Evolutionary conservation across 192 early-diverging fungal species (phyloP).

Genomic region (Dissophora globulifera): DNA sequence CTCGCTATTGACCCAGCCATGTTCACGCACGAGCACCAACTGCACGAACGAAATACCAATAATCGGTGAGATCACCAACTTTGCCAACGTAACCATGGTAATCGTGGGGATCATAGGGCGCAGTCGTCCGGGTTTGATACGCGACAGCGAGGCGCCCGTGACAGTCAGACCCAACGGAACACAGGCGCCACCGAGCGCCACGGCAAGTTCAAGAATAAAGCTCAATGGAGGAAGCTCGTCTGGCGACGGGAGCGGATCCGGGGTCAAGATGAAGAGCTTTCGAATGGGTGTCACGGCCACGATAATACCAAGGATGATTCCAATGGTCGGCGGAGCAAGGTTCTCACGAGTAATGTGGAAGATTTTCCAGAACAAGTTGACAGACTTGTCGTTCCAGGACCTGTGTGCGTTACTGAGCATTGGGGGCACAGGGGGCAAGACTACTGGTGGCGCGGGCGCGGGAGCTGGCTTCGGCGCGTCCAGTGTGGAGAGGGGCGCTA

Average conservation of each 20-base stretch:
- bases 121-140: slow-evolving; percentile 45
- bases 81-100: slow-evolving; percentile 35
- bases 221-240: slow-evolving; percentile 37
- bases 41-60: slow-evolving; percentile 20
- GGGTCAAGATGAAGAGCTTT: slow-evolving; percentile 12
- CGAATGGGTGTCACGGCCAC: slow-evolving; percentile 20
- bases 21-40: slow-evolving; percentile 19
- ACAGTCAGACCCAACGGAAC: slow-evolving; percentile 42
- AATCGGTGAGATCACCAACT: slow-evolving; percentile 25
- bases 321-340: slow-evolving; percentile 43
- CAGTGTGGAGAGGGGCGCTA: too few species aligned
- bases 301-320: slow-evolving; percentile 28
- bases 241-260: slow-evolving; percentile 17
- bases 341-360: slow-evolving; percentile 39
- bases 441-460: too few species aligned
- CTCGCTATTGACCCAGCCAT: slow-evolving; percentile 18
- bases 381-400: background rate
- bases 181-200: slow-evolving; percentile 42
- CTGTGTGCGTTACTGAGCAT: slow-evolving; percentile 13
- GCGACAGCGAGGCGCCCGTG: slow-evolving; percentile 36
- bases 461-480: too few species aligned
- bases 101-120: slow-evolving; percentile 31
- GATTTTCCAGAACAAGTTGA: slow-evolving; percentile 12
- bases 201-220: slow-evolving; percentile 38
- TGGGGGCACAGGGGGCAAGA: slow-evolving; percentile 37